Base-by-base conservation (phyloP, 2,329 filamentous ascomycete species). In the Trichoderma aggressivum region DNA sequence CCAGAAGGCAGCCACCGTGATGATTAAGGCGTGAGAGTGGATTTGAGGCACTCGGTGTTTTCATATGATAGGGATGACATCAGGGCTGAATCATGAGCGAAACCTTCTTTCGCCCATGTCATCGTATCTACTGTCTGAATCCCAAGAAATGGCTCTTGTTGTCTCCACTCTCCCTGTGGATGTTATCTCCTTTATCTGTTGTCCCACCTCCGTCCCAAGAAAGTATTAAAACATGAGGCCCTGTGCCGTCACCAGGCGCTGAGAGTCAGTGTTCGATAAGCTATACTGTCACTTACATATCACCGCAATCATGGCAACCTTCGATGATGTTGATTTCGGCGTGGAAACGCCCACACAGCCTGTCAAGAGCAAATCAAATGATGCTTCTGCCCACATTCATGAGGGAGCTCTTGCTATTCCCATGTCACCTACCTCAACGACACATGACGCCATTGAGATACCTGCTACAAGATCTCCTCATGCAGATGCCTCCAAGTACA, bases 81-180 rank as follows among this genome's bases (percentile, higher is more conserved):
- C 65, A 68, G 65, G 58, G 36, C 65, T 68, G 65, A 68, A 68
- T 68, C 65, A 68, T 60, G 65, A 26, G 24, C 55, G 28, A 68
- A 68, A 60, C 65, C 36, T 68, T 68, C 65, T 43, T 60, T 32
- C 47, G 18, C 56, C 30, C 7, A 30, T 39, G 36, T 28, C 26
- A 26, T 14, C 36, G 18, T 47, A n/a, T 68, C 36, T n/a, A 34
- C n/a, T 12, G 21, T 32, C 34, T 11, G 39, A 43, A 43, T 43
- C 39, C 8, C 7, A 60, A 68, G 28, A 47, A 66, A 39, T 39
- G 58, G 55, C 65, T 68, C 55, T 32, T 18, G 21, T 12, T 21
- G 55, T 28, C 55, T 68, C 65, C 65, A 68, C 65, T 67, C 7
- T 7, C 7, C 47, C 36, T 8, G 32, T n/a, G 36, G 36, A 36